Base-by-base conservation (phyloP, 257 asterid genomes). In the Solanum medicagineum region DNA sequence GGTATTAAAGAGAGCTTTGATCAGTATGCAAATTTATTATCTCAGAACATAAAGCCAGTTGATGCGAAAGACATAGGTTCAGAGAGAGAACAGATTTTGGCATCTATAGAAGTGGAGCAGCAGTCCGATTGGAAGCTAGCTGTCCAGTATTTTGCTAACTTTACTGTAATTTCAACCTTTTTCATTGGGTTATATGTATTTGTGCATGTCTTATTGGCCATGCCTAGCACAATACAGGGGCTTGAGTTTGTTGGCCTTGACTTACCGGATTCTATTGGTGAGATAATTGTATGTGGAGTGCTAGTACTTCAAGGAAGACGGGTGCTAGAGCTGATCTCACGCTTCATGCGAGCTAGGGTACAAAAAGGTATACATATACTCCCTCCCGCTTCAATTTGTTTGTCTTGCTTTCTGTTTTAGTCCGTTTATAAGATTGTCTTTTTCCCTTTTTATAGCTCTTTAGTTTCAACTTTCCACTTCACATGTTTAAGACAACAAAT, bases 231-330 rank as follows among this genome's bases (percentile, higher is more conserved):
- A 9, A 84, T 94, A 87, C 98, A 97, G 83, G 99, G 99, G 84
- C 98, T 97, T 84, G 99, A 97, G 90, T 95, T 97, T 90, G 94
- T 90, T 85, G 99, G 99, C 73, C 90, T 97, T 56, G 99, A 97
- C 90, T 91, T 97, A 89, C 99, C 99, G 26, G 99, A 97, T 92
- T 95, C 99, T 45, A 87, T 97, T 81, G 99, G 98, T 51, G 99
- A 97, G 89, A 12, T 97, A 87, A 92, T 97, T 81, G 97, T 95
- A 84, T 92, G 93, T 85, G 97, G 94, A 71, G 95, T 95, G 60
- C 87, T 97, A 89, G 97, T 97, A 88, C 93, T 97, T 82, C 99
- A 97, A 91, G 98, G 98, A 59, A 91, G 93, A 91, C 91, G 98
- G 24, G 93, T 92, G 83, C 90, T 97, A 53, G 97, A 93, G 88